Evolutionary conservation across 202 grass and related monocot genomes (phyloP), one percentile per base, ranked within the genome.

Genomic region (Carex sylvatica): DNA sequence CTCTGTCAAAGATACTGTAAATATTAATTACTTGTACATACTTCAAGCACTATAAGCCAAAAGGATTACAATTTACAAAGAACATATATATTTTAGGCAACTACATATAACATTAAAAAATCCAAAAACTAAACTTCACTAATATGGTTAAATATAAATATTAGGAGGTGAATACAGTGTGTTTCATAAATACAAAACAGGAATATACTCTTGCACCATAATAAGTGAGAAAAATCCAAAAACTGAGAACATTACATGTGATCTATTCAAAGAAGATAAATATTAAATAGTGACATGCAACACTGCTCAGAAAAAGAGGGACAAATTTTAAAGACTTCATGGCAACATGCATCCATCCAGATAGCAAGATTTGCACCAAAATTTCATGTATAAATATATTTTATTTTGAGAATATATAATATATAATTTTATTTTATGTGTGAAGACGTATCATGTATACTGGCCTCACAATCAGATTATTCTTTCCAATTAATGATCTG

Each of bases 111-210:
- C 2, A 59, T 59, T 59, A 6, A 20, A 19, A 59, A 59, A 8
- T 6, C 6, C 6, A 19, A 19, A 59, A 59, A 59, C 6, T 59
- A 49, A 19, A 19, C 4, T 59, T n/a, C 2, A 59, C 35, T 69
- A 38, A 73, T 73, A 51, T 73, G 70, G 15, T 52, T 10, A 28
- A 11, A 24, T 74, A 16, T 22, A 53, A 74, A 74, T 73, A 74
- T 30, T 53, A 19, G 33, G 9, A 22, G 2, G 5, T 7, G 14
- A n/a, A 52, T 52, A 14, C 22, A 52, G 70, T 51, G 28, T 52
- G 70, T 13, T 54, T 74, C 70, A 74, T 53, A 74, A 74, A 74
- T 74, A 54, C 70, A 16, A 53, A 74, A 73, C 70, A 74, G 46
- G 70, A 74, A 74, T 74, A 53, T 74, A 74, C 70, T 31, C 70